Evolutionary conservation across 208 protist species (phyloP), one percentile per base, ranked within the genome.

Genomic region (Acanthamoeba castellanii): DNA sequence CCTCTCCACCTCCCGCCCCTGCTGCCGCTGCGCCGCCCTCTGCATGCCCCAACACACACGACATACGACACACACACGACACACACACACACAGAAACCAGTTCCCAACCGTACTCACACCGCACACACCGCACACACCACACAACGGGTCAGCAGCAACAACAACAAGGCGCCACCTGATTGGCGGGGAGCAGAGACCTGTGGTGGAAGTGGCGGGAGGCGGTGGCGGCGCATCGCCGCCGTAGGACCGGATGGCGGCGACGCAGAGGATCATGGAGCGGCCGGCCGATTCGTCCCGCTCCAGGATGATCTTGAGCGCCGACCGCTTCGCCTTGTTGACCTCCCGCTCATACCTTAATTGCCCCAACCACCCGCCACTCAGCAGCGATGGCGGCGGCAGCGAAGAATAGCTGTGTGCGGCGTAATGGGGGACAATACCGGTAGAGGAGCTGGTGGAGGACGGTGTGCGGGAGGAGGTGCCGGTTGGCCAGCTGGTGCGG

Each of bases 221-320:
- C 13, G 20, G 11, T 59, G 81, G 25, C 37, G 37, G 37, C 37
- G 37, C 37, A 25, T 91, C 84, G 6, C 57, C 70, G 5, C 89
- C 89, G 32, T 64, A 94, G 13, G 66, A 82, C 8, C 89, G 89
- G 32, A 94, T 94, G 22, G 89, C 37, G 8, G 89, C 89, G 25
- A 94, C 89, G 32, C 89, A 94, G 13, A 94, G 89, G 27, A 94
- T 45, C 70, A 94, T 94, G 59, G 37, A 37, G n/a, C 55, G 37
- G 34, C 42, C 70, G 13, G 89, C 45, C 22, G 68, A 74, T n/a
- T 94, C 89, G 30, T 94, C 89, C 13, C 89, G 37, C 50, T 94
- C 89, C 25, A 94, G 32, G 27, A 94, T 94, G 11, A 94, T 94
- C 66, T 94, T 94, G 50, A 94, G 68, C 20, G 89, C 89, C 5